phyloP scores from a whole-genome alignment of 225 moss, liverwort and hornwort species.

The Straminergon stramineum region DNA sequence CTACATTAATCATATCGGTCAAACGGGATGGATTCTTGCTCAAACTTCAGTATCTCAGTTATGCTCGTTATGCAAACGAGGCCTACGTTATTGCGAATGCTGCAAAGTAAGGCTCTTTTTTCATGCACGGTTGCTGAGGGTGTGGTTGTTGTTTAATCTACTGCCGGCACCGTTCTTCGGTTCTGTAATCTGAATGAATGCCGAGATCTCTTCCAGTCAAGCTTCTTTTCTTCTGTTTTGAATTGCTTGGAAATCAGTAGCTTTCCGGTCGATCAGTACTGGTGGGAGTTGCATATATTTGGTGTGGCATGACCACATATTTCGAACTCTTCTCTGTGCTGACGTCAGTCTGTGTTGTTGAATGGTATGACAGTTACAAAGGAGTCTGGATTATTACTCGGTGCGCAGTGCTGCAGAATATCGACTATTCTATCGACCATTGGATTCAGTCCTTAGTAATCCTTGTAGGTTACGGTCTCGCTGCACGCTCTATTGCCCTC shows the following conservation, averaged over 20 bases:
- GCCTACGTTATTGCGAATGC: conserved; percentile 48
- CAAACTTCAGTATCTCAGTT: conserved; percentile 36
- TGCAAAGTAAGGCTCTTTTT: conserved; percentile 8
- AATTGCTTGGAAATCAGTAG: neutral
- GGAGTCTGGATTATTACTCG: conserved; percentile 56
- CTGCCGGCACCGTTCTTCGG: neutral
- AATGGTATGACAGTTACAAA: conserved; percentile 27
- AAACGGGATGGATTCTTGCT: conserved; percentile 34
- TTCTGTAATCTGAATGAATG: neutral
- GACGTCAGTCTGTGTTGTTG: neutral
- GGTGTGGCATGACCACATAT: neutral
- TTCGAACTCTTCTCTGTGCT: neutral
- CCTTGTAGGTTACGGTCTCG: conserved; percentile 34
- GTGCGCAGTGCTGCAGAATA: conserved; percentile 27
- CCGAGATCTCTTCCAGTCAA: neutral
- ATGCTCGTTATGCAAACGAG: conserved; percentile 46
- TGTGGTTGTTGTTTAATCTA: neutral
- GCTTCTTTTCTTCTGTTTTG: neutral
- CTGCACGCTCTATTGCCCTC: conserved; percentile 32
- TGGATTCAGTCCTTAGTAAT: conserved; percentile 21
- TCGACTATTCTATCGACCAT: conserved; percentile 22
- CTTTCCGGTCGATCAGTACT: neutral
- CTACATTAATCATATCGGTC: conserved; percentile 33
- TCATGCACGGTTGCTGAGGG: neutral
- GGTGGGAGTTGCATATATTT: neutral